Evolutionary conservation across 2,329 filamentous ascomycete species (phyloP), one percentile per base, ranked within the genome.

Genomic region (Ophiostoma fasciatum): DNA sequence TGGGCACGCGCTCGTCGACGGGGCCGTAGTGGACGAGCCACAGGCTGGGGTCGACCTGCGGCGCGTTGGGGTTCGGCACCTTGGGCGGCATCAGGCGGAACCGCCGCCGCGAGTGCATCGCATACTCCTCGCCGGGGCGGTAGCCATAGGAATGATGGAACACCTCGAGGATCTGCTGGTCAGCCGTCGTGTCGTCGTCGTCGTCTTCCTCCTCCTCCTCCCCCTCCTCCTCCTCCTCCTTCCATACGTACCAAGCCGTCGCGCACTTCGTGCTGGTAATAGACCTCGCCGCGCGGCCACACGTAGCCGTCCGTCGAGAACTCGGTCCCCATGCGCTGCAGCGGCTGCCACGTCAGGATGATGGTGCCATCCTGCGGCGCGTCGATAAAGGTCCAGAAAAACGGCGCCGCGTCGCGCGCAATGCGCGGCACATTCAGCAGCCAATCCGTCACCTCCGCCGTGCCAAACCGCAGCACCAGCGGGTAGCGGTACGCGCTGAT

Each of bases 361-460:
- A 94, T 71, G 8, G 78, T 79, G 38, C 85, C 85, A 57, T 93
- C 83, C 35, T 68, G 68, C 10, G 88, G 88, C 36, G 75, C 71
- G 48, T 90, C 76, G 38, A 96, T 72, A 55, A 88, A 94, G 31
- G 81, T 87, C 88, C 88, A 98, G 59, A 79, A 82, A 68, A 98
- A 87, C 3, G 88, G 74, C 33, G 85, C 78, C 45, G 77, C 67
- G 51, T 92, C 80, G 56, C 83, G 82, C 47, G 87, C 80, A 43
- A 94, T 80, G 51, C 82, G 79, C 8, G 87, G 83, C 27, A 85
- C 87, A 49, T 77, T 74, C 51, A 87, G 67, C 42, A 96, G 71
- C 68, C 83, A 88, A 50, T 82, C 78, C 42, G 84, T 78, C 19
- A 88, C 82, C 45, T 87, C 80, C 39, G 80, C 72, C 21, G 82